Evolutionary conservation across 371 early-diverging fungal genomes (phyloP), one percentile per base, ranked within the genome.

Genomic region (Apophysomyces ossiformis): DNA sequence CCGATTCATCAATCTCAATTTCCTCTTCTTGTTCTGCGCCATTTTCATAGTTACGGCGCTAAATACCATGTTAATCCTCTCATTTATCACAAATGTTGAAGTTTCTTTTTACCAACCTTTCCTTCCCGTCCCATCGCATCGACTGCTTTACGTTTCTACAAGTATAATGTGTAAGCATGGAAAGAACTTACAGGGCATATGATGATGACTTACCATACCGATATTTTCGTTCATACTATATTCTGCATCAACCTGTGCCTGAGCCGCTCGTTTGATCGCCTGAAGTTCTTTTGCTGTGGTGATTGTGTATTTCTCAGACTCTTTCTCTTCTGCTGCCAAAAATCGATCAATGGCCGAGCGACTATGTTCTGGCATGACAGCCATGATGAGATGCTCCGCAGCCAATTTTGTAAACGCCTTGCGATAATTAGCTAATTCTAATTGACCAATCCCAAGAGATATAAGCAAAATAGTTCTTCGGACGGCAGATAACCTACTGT

Each of bases 241-340:
- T 61, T 85, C 86, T 12, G 81, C 78, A n/a, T 85, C 83, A 35
- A 87, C 80, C 38, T 84, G 82, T 21, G 84, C 86, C 26, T 69
- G 76, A 15, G 89, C 81, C 37, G 71, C 69, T 21, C 61, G 67
- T 44, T 88, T 85, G 13, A 90, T 82, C 15, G 72, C 81, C 36
- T 80, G 72, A 44, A 89, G 64, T 62, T 92, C 90, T 71, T 88
- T 88, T 9, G 90, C 85, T 4, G 91, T 92, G 36, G 91, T 73
- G 60, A 81, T 81, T 12, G 73, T 81, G 61, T 81, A 81, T 64
- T 81, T 90, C 32, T 86, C 86, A 0, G 85, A 71, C 64, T 89
- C 86, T 58, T 82, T 81, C 16, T 83, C 88, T 54, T 90, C 89
- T 35, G 86, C 90, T 26, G 78, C 84, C 67, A 93, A 82, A 26